Evolutionary conservation across 805 yeast species (phyloP).

Genomic region (Candida dajiaensis): DNA sequence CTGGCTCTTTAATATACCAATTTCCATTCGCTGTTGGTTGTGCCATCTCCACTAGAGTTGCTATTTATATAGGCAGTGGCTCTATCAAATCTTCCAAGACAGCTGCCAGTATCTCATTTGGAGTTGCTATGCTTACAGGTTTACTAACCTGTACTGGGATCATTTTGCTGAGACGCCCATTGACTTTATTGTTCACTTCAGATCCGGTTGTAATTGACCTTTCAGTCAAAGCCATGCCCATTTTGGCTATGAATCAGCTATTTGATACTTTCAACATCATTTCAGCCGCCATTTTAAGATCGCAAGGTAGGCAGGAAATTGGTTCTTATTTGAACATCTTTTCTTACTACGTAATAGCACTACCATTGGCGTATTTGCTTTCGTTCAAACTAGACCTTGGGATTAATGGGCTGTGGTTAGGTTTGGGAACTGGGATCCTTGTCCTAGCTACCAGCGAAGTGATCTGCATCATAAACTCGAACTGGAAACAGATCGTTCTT

Average conservation of each 20-base stretch:
- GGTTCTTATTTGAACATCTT: conserved; percentile 67
- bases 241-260: conserved; percentile 59
- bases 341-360: conserved; percentile 65
- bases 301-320: conserved; percentile 68
- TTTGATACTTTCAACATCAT: conserved; percentile 68
- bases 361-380: conserved; percentile 60
- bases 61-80: conserved; percentile 58
- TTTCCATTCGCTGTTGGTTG: conserved; percentile 70
- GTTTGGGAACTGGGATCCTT: conserved; percentile 60
- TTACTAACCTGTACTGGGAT: conserved; percentile 41
- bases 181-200: conserved; percentile 54
- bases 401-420: conserved; percentile 68
- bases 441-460: conserved; percentile 47
- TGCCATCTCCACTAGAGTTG: conserved; percentile 67
- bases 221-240: conserved; percentile 54
- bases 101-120: conserved; percentile 36
- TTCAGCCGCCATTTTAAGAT: conserved; percentile 68
- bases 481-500: conserved; percentile 46
- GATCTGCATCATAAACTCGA: conserved; percentile 37
- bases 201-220: conserved; percentile 51
- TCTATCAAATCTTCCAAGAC: conserved; percentile 42
- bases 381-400: conserved; percentile 43
- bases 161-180: conserved; percentile 37
- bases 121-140: conserved; percentile 47
- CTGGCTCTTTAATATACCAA: conserved; percentile 61